Evolutionary conservation across 2,329 filamentous ascomycete genomes (phyloP).

Genomic region (Beauveria scarabaeidicola): DNA sequence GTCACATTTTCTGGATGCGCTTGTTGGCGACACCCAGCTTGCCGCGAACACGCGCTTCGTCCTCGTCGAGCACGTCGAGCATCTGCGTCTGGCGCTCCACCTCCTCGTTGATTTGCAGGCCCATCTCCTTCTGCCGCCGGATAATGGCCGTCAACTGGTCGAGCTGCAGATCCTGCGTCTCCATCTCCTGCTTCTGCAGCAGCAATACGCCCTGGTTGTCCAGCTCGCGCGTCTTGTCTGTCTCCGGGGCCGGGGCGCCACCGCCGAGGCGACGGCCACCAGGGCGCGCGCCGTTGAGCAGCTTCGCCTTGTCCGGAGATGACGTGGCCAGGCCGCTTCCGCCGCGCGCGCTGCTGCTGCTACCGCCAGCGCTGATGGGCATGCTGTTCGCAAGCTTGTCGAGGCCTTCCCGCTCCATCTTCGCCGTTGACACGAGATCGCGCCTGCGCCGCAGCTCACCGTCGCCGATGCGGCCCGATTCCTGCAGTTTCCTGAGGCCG

Average conservation of each 20-base stretch:
- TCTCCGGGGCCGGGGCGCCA: slow-evolving; percentile 65
- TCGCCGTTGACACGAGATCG: slow-evolving; percentile 60
- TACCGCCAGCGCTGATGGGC: slow-evolving; percentile 28
- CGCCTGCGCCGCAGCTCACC: slow-evolving; percentile 65
- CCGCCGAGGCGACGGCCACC: slow-evolving; percentile 63
- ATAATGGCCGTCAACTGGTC: slow-evolving; percentile 61
- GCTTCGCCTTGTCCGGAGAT: slow-evolving; percentile 37
- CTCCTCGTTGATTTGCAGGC: slow-evolving; percentile 66
- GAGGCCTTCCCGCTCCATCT: slow-evolving; percentile 66
- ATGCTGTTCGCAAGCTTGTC: slow-evolving; percentile 61
- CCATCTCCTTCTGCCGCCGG: slow-evolving; percentile 67
- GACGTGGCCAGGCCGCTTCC: slow-evolving; percentile 29
- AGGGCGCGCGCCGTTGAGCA: slow-evolving; percentile 28
- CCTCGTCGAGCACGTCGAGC: slow-evolving; percentile 57
- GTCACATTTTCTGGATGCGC: slow-evolving; percentile 57
- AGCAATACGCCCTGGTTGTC: slow-evolving; percentile 68
- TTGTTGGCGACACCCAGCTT: slow-evolving; percentile 71
- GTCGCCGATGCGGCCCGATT: slow-evolving; percentile 52
- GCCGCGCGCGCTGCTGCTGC: slow-evolving; percentile 24
- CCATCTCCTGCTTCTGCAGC: slow-evolving; percentile 65
- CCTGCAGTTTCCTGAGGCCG: slow-evolving; percentile 51
- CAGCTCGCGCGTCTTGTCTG: slow-evolving; percentile 64
- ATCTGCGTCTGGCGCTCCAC: slow-evolving; percentile 63
- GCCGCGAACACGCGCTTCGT: slow-evolving; percentile 54
- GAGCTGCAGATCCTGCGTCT: slow-evolving; percentile 66